Evolutionary conservation across 2,329 filamentous ascomycete genomes (phyloP), one percentile per base, ranked within the genome.

Genomic region (Stemphylium beticola): DNA sequence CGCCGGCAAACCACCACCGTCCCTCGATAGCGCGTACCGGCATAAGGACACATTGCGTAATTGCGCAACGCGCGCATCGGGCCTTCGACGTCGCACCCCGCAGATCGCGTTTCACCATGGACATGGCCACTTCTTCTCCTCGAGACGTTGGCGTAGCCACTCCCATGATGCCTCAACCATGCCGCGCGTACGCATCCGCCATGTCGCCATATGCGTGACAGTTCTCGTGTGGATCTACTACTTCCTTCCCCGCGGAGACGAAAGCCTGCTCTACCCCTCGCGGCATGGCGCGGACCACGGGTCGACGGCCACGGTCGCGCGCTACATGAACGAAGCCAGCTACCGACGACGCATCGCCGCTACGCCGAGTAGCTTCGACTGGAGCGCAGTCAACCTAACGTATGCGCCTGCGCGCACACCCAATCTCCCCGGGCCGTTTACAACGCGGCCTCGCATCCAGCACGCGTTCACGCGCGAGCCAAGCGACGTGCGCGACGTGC

Each of bases 391-490:
- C 22, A 57, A 64, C 18, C 68, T 73, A 36, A 56, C 48, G 3
- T 66, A 73, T 33, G 69, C 67, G 4, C 72, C 62, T 4, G 57
- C 58, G n/a, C 64, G 57, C 33, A 65, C 60, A 42, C 69, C 71
- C 3, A 61, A 61, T 17, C 50, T 73, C 2, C 73, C 73, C 11
- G 41, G 65, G 4, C 66, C 66, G n/a, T 53, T 65, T 4, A 57
- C 58, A 18, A 59, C 62, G 4, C 69, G 74, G 4, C 73, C 74
- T 9, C 66, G 64, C 15, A 74, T 77, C 31, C 75, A 77, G 42
- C 59, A 71, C 37, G 45, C 45, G 0, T 73, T 73, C 52, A 53
- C 47, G 12, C 32, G 55, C 1, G 72, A 74, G 0, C 36, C 53
- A 3, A 53, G 32, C n/a, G 48, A 49, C 1, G 56, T 60, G 6